phyloP scores from a whole-genome alignment of 164 flowering plant genomes.

The Berberis vulgaris region DNA sequence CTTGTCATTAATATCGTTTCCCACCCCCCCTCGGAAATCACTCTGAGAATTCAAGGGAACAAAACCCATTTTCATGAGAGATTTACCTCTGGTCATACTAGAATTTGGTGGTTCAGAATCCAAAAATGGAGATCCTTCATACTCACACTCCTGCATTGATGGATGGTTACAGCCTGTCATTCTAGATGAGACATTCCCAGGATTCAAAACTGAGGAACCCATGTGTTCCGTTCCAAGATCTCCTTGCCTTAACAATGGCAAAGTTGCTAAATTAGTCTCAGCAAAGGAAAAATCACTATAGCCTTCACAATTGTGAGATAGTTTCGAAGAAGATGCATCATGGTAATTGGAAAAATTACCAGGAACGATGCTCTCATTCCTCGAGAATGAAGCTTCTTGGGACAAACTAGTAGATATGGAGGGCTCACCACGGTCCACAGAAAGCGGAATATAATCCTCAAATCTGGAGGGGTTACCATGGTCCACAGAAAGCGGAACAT shows the following conservation, averaged over 20 bases:
- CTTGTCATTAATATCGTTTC: background rate
- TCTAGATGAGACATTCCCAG: background rate
- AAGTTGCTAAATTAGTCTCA: background rate
- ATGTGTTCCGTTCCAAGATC: background rate
- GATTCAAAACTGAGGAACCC: background rate
- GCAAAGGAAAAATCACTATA: too few species aligned
- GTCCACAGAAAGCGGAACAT: background rate
- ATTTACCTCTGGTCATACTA: background rate
- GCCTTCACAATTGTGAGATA: too few species aligned
- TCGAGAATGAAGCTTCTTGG: background rate
- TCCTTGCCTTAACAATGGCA: background rate
- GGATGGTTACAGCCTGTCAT: too few species aligned
- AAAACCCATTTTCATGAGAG: background rate
- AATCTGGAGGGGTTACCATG: background rate
- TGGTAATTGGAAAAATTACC: too few species aligned
- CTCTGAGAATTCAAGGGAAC: slow-evolving; percentile 3
- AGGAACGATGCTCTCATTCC: background rate
- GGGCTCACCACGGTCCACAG: background rate
- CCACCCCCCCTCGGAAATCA: background rate
- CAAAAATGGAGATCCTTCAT: background rate
- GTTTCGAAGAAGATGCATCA: too few species aligned
- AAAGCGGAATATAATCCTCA: slow-evolving; percentile 2
- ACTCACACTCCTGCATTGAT: background rate
- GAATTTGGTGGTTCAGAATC: slow-evolving; percentile 1
- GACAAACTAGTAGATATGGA: background rate